Evolutionary conservation across 1,284 basidiomycete genomes (phyloP).

Genomic region (Ceratobasidium sp.): DNA sequence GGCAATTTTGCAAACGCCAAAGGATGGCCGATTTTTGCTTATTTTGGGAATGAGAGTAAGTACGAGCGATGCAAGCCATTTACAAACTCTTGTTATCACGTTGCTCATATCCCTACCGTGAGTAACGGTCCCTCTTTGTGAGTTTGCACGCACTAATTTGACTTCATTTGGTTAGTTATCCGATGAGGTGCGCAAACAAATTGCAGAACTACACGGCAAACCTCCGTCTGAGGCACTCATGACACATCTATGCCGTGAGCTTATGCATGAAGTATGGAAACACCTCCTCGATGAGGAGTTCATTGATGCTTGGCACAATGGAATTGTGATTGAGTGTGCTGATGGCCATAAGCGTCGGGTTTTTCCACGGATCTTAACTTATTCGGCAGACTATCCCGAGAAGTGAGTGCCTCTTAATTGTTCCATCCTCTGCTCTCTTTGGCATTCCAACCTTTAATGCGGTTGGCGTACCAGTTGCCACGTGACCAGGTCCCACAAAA

Average conservation of each 20-base stretch:
- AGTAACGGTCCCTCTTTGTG: too few species aligned
- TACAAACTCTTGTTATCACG: constrained; percentile 52
- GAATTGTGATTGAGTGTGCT: constrained; percentile 54
- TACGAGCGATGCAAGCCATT: constrained; percentile 52
- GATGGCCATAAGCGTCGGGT: constrained; percentile 55
- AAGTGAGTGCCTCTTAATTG: constrained; percentile 49
- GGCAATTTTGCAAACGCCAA: constrained; percentile 55
- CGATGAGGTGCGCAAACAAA: background rate
- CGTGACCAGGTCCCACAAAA: too few species aligned
- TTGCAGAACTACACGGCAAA: constrained; percentile 7
- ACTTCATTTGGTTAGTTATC: constrained; percentile 7
- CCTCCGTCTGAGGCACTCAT: background rate
- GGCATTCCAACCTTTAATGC: too few species aligned
- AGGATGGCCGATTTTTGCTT: constrained; percentile 53
- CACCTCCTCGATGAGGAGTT: constrained; percentile 53
- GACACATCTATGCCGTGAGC: constrained; percentile 55
- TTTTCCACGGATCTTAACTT: constrained; percentile 58
- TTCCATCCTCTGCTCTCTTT: too few species aligned
- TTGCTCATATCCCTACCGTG: constrained; percentile 57
- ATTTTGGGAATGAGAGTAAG: constrained; percentile 56
- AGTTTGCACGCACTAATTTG: too few species aligned
- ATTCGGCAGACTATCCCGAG: constrained; percentile 61
- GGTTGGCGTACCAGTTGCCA: too few species aligned
- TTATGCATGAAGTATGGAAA: constrained; percentile 57
- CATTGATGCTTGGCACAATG: constrained; percentile 56